Base-by-base conservation (phyloP, 345 rosid genomes). In the Eucalyptus erythrocorys region DNA sequence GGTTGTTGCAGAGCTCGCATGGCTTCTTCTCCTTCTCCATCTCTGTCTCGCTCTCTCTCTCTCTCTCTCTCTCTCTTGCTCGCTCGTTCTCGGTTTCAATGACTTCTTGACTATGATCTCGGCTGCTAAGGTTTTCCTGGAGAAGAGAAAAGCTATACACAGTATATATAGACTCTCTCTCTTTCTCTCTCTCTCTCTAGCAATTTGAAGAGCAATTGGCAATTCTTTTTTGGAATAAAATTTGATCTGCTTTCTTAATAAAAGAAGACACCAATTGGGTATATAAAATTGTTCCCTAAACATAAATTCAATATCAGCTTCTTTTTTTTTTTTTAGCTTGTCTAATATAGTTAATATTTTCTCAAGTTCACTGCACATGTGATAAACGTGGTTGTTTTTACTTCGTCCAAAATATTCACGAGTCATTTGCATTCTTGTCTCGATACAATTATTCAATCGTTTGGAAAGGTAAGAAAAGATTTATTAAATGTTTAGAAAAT, bases 1-100 rank as follows among this genome's bases (percentile, higher is more conserved):
- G 71, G 34, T 86, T 89, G 57, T 90, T 88, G 90, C 97, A 95
- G 24, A 95, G 93, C 93, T 93, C 95, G 88, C 97, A 95, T 53
- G 88, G 89, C 89, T 90, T 94, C 94, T 91, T 94, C 59, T 16
- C 57, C 61, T 50, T 26, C n/a, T n/a, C n/a, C 45, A 55, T 49
- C 86, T 50, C 88, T 49, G 40, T 66, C 76, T 15, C 71, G 15
- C n/a, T n/a, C n/a, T n/a, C n/a, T n/a, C 19, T 59, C 30, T 22
- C 27, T 10, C 66, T 57, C 34, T 15, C 76, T 8, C 30, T 68
- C 10, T 21, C 22, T 7, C 59, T 55, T 14, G 26, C 82, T 76
- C 45, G 5, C 47, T 21, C 15, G 27, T 21, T 71, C 37, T 17
- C 43, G 9, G 43, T 68, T 64, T 68, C 47, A 10, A 10, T 40